Conservation (phyloP, 192 early-diverging fungal species). For the Backusella tuberculispora region DNA sequence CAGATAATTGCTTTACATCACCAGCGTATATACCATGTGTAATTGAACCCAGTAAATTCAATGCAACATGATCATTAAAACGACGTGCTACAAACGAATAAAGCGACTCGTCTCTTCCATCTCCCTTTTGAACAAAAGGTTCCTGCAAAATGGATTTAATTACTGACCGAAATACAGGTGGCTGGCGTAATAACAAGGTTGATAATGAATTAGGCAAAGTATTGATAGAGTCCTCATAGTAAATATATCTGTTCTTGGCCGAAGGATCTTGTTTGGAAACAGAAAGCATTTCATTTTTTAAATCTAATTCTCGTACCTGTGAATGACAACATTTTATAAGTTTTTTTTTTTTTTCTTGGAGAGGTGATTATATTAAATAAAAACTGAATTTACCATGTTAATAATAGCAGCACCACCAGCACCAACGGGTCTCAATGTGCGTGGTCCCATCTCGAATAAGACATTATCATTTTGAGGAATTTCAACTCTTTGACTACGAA, state of each 20-base stretch:
- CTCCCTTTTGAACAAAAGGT: slow-evolving; percentile 44
- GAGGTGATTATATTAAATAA: too few species aligned
- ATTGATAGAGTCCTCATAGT: slow-evolving; percentile 70
- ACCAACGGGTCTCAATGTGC: slow-evolving; percentile 78
- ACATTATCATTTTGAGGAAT: slow-evolving; percentile 41
- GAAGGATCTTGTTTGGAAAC: slow-evolving; percentile 69
- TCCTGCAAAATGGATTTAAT: slow-evolving; percentile 64
- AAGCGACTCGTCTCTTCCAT: slow-evolving; percentile 80
- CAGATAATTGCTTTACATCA: slow-evolving; percentile 75
- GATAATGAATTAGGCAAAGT: slow-evolving; percentile 52
- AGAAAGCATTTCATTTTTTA: slow-evolving; percentile 48
- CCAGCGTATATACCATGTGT: slow-evolving; percentile 96
- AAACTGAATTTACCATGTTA: slow-evolving; percentile 65
- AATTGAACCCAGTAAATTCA: slow-evolving; percentile 85
- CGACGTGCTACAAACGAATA: slow-evolving; percentile 78
- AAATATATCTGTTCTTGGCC: slow-evolving; percentile 84
- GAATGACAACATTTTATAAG: slow-evolving; percentile 46
- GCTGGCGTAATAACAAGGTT: slow-evolving; percentile 36
- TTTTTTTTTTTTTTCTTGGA: too few species aligned
- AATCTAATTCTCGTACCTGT: slow-evolving; percentile 50
- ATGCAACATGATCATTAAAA: slow-evolving; percentile 73
- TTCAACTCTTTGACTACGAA: slow-evolving; percentile 63
- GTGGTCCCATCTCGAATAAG: slow-evolving; percentile 81
- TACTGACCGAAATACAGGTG: slow-evolving; percentile 58
- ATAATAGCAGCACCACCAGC: slow-evolving; percentile 71